A percentile compares a stretch with the other conserved stretches of the same genome.
phyloP scores from a whole-genome alignment of 345 rosid species.

The Aurinia saxatilis region DNA sequence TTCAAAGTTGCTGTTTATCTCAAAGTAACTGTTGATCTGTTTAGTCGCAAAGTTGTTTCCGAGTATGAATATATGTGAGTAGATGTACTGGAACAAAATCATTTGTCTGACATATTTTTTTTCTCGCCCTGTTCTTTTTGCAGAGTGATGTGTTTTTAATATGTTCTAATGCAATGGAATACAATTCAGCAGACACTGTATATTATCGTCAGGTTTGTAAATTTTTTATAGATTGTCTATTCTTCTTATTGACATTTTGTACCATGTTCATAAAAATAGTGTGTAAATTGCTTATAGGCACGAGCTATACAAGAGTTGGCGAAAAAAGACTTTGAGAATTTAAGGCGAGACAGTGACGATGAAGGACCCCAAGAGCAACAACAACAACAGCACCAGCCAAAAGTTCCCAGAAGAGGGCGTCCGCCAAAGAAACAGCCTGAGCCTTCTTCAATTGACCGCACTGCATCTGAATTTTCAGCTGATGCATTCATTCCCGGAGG shows the following conservation, averaged over 20 bases:
- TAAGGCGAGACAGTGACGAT: conserved; percentile 92
- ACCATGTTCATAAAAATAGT: conserved; percentile 8
- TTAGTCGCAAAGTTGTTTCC: not conserved
- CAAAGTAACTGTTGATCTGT: not conserved
- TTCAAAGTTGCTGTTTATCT: not conserved
- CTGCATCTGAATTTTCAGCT: conserved; percentile 57
- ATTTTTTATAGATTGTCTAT: not conserved
- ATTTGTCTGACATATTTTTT: not conserved
- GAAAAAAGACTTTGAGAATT: conserved; percentile 80
- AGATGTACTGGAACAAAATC: not conserved
- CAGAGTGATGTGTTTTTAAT: conserved; percentile 83
- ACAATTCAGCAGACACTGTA: conserved; percentile 87
- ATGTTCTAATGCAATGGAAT: conserved; percentile 93
- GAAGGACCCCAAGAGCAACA: conserved; percentile 55
- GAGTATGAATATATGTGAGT: not conserved
- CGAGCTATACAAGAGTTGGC: conserved; percentile 86
- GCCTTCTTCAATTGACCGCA: conserved; percentile 44
- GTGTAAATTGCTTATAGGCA: conserved; percentile 46
- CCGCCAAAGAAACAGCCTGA: conserved; percentile 56
- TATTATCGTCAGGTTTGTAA: conserved; percentile 79
- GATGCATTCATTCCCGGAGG: conserved; percentile 60
- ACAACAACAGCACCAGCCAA: conserved; percentile 51
- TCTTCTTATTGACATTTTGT: not conserved
- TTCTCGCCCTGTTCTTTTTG: conserved; percentile 21
- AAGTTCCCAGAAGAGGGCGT: conserved; percentile 40